Evolutionary conservation across 108 stramenopile species (phyloP).

Genomic region (Chaetoceros tenuissimus): DNA sequence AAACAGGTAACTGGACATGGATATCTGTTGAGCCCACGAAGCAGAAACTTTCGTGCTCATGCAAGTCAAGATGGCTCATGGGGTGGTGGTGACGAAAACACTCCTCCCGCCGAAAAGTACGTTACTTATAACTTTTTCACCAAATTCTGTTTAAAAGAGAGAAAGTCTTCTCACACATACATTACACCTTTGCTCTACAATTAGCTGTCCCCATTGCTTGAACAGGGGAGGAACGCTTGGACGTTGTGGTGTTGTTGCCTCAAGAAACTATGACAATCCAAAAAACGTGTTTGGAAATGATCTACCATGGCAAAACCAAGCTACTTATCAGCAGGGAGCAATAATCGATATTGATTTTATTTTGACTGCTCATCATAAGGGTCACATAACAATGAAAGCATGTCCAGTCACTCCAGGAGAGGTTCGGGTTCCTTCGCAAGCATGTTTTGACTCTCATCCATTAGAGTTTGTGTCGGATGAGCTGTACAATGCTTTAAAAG

Average conservation of each 20-base stretch:
- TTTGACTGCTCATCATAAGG: slow-evolving; percentile 45
- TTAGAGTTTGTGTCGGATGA: slow-evolving; percentile 43
- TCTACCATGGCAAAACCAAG: slow-evolving; percentile 31
- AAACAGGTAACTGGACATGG: slow-evolving; percentile 29
- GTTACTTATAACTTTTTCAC: too few relatives aligned
- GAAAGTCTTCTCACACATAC: too few relatives aligned
- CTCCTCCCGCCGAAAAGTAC: too few relatives aligned
- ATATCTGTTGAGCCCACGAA: slow-evolving; percentile 26
- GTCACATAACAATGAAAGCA: slow-evolving; percentile 46
- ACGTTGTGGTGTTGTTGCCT: slow-evolving; percentile 16
- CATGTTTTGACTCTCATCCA: slow-evolving; percentile 42
- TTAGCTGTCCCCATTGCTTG: too few relatives aligned
- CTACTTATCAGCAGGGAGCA: slow-evolving; percentile 26
- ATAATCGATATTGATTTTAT: slow-evolving; percentile 29
- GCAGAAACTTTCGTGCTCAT: slow-evolving; percentile 23
- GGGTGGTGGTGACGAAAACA: too few relatives aligned
- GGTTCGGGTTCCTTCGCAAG: slow-evolving; percentile 32
- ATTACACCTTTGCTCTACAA: too few relatives aligned
- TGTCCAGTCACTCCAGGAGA: slow-evolving; percentile 33
- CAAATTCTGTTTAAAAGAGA: too few relatives aligned
- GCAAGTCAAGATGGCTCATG: slow-evolving; percentile 17
- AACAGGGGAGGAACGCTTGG: slow-evolving; percentile 31
- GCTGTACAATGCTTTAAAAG: slow-evolving; percentile 29
- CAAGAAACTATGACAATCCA: slow-evolving; percentile 37
- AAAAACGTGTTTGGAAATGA: slow-evolving; percentile 22